These are phyloP conservation scores for Asclepias syriaca DNA, from an alignment of 257 asterid species.

Conservation along the genomic window DNA sequence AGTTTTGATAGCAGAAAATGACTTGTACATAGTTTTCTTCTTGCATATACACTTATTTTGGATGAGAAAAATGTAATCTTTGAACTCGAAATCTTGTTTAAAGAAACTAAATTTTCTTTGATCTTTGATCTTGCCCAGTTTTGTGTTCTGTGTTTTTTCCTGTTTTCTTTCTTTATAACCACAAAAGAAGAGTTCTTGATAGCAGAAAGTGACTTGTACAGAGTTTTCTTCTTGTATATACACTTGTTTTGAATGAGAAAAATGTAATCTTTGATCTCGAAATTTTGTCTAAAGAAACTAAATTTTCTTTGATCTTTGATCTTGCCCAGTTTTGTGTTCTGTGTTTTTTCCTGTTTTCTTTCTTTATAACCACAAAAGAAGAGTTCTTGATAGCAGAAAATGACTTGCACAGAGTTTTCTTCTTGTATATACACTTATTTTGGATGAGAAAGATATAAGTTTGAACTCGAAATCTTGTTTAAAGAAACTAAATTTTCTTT, in stretches of 20 bases:
- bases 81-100: too few relatives aligned
- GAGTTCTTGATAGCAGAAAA: background rate
- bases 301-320: background rate
- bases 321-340: background rate
- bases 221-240: slow-evolving; percentile 18
- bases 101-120: too few relatives aligned
- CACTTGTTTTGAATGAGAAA: too few relatives aligned
- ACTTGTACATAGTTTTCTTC: slow-evolving; percentile 16
- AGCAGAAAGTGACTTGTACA: background rate
- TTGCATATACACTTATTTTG: background rate
- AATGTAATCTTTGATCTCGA: too few relatives aligned
- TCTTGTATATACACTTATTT: slow-evolving; percentile 3
- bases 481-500: too few relatives aligned
- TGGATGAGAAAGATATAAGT: too few relatives aligned
- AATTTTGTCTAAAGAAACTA: too few relatives aligned
- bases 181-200: too few relatives aligned
- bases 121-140: background rate
- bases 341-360: slow-evolving; percentile 16
- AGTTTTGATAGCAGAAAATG: background rate
- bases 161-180: slow-evolving; percentile 9
- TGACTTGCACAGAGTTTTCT: slow-evolving; percentile 15
- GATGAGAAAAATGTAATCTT: too few relatives aligned
- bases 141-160: slow-evolving; percentile 16
- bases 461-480: too few relatives aligned
- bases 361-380: background rate